Evolutionary conservation across 2,329 filamentous ascomycete species (phyloP).

Genomic region (Colletotrichum limetticola): DNA sequence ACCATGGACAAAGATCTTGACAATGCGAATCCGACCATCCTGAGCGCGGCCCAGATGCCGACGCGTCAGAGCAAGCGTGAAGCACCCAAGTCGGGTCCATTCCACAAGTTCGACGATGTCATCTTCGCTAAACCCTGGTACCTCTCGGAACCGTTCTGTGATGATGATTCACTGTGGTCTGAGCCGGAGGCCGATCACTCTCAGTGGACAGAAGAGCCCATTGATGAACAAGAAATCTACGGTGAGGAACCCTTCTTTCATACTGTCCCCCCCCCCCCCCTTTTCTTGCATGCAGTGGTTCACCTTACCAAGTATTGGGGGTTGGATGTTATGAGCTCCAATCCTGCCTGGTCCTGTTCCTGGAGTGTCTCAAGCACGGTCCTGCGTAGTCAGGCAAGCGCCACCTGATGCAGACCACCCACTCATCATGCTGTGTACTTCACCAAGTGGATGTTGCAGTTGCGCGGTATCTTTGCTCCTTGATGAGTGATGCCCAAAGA

Average conservation of each 20-base stretch:
- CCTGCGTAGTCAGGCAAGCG: constrained; percentile 1
- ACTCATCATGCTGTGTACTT: not conserved
- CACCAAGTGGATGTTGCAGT: constrained; percentile 13
- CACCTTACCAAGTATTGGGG: not conserved
- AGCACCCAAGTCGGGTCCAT: constrained; percentile 57
- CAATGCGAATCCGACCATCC: constrained; percentile 93
- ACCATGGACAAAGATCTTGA: constrained; percentile 60
- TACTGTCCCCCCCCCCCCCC: not conserved
- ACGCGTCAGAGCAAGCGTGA: constrained; percentile 71
- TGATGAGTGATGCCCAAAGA: not conserved
- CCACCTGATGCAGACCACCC: not conserved
- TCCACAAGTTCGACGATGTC: constrained; percentile 58
- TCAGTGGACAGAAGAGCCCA: constrained; percentile 78
- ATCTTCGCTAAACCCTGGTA: constrained; percentile 59
- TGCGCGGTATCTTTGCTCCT: not conserved
- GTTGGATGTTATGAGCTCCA: not conserved
- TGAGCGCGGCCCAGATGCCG: constrained; percentile 88
- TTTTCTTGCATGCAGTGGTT: not conserved
- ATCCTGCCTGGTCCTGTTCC: not conserved
- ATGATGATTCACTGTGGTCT: constrained; percentile 49
- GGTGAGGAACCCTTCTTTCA: constrained; percentile 62
- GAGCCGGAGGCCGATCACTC: constrained; percentile 58
- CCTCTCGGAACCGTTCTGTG: constrained; percentile 51
- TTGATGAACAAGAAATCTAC: constrained; percentile 97
- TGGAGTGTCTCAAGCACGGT: not conserved